A percentile compares a stretch with the other conserved stretches of the same genome.
These are phyloP conservation scores for Eutrema yunnanense DNA, from an alignment of 345 rosid species.

Conservation along the genomic window DNA sequence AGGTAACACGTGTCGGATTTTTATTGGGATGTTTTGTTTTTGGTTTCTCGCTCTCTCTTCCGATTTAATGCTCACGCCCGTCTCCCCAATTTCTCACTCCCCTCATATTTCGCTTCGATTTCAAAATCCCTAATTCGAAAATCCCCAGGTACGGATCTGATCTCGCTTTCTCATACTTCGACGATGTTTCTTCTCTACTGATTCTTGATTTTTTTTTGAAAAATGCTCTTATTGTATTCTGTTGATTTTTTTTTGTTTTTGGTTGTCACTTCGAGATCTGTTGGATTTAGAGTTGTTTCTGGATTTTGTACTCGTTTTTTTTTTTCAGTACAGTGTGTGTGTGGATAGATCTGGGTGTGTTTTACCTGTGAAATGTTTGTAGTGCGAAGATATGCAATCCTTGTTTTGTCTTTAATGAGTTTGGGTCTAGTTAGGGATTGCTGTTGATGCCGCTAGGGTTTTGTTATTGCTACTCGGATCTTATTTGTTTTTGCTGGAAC, in stretches of 20 bases:
- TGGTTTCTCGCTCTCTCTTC: background rate
- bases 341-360: conserved; percentile 22
- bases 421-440: background rate
- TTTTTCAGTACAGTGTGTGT: background rate
- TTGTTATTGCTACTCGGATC: background rate
- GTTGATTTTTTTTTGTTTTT: background rate
- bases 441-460: background rate
- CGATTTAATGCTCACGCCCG: background rate
- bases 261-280: conserved; percentile 19
- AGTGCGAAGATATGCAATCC: background rate
- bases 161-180: background rate
- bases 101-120: background rate
- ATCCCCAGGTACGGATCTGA: background rate
- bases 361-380: background rate
- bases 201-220: background rate
- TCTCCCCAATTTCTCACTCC: background rate
- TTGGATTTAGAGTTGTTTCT: background rate
- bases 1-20: conserved; percentile 27
- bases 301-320: background rate
- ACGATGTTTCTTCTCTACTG: background rate
- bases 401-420: background rate
- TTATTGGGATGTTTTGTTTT: conserved; percentile 18
- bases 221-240: background rate
- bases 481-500: background rate
- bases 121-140: conserved; percentile 11